phyloP scores from a whole-genome alignment of 2,329 filamentous ascomycete genomes.

The Allantophomopsis cytisporea region DNA sequence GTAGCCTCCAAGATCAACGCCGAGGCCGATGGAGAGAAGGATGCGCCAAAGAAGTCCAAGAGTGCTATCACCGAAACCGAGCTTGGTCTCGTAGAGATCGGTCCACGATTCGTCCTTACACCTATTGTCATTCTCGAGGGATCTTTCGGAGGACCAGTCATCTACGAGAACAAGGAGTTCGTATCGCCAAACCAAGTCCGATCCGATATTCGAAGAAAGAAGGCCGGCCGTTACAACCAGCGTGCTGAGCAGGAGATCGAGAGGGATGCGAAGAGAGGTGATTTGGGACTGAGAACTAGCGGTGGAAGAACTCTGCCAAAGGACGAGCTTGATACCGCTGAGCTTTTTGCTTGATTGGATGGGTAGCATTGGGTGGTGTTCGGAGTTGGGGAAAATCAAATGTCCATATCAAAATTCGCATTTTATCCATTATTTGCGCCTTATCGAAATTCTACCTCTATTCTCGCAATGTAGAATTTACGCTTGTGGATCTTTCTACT shows the following conservation, averaged over 20 bases:
- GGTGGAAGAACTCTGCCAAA: conserved; percentile 48
- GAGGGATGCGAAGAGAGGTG: conserved; percentile 58
- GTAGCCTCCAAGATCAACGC: conserved; percentile 39
- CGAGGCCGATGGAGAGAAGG: conserved; percentile 27
- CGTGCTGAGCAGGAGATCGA: conserved; percentile 64
- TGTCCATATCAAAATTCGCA: no score
- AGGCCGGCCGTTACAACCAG: conserved; percentile 65
- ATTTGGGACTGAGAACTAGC: conserved; percentile 59
- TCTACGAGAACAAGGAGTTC: conserved; percentile 97
- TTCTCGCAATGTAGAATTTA: no score
- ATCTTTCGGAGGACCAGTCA: conserved; percentile 88
- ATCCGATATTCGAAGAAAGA: conserved; percentile 62
- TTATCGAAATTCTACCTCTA: no score
- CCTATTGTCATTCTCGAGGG: conserved; percentile 93
- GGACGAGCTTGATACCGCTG: conserved; percentile 62
- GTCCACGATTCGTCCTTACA: conserved; percentile 82
- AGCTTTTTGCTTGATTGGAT: conserved; percentile 52
- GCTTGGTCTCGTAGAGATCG: conserved; percentile 80
- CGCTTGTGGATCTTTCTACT: no score
- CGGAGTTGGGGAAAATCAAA: no score
- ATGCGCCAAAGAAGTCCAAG: conserved; percentile 28
- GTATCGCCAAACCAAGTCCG: conserved; percentile 92
- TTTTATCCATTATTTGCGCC: no score
- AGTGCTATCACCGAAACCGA: conserved; percentile 53
- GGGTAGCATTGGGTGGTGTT: no score